Conservation (phyloP, 768 basidiomycete genomes). For the Lentinula aciculospora region DNA sequence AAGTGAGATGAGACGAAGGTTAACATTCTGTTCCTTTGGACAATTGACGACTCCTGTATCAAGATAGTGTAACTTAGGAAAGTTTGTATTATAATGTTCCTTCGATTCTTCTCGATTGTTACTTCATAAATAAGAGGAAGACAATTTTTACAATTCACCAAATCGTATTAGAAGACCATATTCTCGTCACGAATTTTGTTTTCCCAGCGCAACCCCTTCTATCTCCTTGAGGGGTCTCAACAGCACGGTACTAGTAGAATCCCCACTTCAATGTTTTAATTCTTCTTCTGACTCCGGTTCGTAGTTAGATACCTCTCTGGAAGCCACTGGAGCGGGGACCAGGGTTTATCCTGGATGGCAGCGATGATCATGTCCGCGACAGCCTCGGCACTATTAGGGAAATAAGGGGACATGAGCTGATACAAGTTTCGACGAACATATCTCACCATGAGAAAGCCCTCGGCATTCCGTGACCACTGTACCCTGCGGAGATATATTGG, state of each 20-base stretch:
- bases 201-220: neutral
- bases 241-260: neutral
- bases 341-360: slow-evolving; percentile 38
- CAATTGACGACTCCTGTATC: no score
- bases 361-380: slow-evolving; percentile 53
- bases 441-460: slow-evolving; percentile 65
- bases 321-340: slow-evolving; percentile 57
- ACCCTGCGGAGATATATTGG: slow-evolving; percentile 72
- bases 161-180: no score
- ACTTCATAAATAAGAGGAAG: no score
- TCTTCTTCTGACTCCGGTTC: slow-evolving; percentile 24
- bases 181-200: no score
- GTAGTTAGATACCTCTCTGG: slow-evolving; percentile 47
- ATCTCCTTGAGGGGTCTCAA: neutral
- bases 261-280: neutral
- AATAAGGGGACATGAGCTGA: slow-evolving; percentile 16
- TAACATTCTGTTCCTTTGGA: neutral
- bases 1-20: neutral
- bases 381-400: slow-evolving; percentile 49
- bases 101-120: no score
- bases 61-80: no score
- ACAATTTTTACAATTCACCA: no score
- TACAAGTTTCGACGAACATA: slow-evolving; percentile 30
- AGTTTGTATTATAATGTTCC: no score
- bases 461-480: slow-evolving; percentile 78